Evolutionary conservation across 1,284 basidiomycete species (phyloP).

Genomic region (Ganoderma lingzhi): DNA sequence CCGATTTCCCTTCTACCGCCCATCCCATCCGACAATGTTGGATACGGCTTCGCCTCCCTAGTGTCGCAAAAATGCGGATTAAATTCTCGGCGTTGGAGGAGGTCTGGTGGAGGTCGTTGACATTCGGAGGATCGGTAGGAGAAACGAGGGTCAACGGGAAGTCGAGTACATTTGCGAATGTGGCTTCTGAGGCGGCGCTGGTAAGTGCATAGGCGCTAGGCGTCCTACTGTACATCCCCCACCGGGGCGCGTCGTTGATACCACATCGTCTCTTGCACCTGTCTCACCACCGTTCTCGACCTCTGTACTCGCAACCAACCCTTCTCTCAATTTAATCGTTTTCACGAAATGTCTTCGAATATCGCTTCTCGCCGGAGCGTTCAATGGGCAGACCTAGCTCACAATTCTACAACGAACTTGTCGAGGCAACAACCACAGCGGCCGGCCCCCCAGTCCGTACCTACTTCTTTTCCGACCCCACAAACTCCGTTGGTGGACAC

Average conservation of each 20-base stretch:
- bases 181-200: constrained; percentile 1
- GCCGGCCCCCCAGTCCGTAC: neutral
- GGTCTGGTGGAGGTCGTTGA: neutral
- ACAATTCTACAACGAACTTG: neutral
- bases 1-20: neutral
- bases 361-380: neutral
- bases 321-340: neutral
- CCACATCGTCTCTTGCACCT: neutral
- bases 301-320: neutral
- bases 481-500: neutral
- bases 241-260: neutral
- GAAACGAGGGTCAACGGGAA: neutral
- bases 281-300: neutral
- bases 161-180: neutral
- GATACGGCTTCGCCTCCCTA: neutral
- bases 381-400: neutral
- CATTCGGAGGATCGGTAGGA: neutral
- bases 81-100: neutral
- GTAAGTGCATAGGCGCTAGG: neutral
- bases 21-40: neutral
- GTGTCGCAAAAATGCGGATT: neutral
- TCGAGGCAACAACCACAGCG: neutral
- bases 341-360: neutral
- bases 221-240: neutral
- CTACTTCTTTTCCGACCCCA: neutral